phyloP scores from a whole-genome alignment of 2,329 filamentous ascomycete species.

The Periconia sp. region DNA sequence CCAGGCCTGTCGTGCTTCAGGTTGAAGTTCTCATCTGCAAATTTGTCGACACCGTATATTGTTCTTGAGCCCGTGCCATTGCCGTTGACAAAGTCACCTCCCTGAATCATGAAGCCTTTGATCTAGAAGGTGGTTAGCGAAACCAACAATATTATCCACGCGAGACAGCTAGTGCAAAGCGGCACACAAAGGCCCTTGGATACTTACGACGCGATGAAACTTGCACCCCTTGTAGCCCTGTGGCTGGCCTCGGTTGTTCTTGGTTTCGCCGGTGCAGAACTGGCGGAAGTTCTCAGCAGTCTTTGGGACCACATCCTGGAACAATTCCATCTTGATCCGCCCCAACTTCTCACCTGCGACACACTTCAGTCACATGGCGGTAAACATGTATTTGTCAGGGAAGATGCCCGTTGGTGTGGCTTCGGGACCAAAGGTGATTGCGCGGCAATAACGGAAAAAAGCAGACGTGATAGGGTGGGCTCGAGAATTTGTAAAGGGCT shows the following conservation, averaged over 20 bases:
- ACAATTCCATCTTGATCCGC: constrained; percentile 66
- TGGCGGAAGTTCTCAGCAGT: constrained; percentile 97
- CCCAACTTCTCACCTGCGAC: constrained; percentile 42
- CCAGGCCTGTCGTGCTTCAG: constrained; percentile 80
- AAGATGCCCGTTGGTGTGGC: too few relatives aligned
- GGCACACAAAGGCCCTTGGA: not conserved
- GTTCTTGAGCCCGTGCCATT: constrained; percentile 87
- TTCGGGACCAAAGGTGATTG: constrained; percentile 14
- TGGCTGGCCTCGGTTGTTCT: constrained; percentile 75
- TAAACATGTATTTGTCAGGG: too few relatives aligned
- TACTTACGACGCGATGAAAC: constrained; percentile 13
- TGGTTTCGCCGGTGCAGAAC: constrained; percentile 93
- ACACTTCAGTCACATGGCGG: constrained; percentile 28
- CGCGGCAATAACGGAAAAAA: constrained; percentile 17
- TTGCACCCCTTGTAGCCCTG: constrained; percentile 88
- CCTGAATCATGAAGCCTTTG: constrained; percentile 96
- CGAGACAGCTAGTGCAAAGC: too few relatives aligned
- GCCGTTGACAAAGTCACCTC: constrained; percentile 92
- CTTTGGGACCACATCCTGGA: constrained; percentile 80
- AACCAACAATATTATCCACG: too few relatives aligned
- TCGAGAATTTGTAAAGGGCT: constrained; percentile 17
- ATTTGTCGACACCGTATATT: constrained; percentile 85
- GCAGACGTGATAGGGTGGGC: constrained; percentile 17
- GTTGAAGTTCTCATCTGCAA: constrained; percentile 89
- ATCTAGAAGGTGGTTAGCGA: constrained; percentile 63